Evolutionary conservation across 106 monocot genomes (phyloP).

Genomic region (Dactylorhiza incarnata): DNA sequence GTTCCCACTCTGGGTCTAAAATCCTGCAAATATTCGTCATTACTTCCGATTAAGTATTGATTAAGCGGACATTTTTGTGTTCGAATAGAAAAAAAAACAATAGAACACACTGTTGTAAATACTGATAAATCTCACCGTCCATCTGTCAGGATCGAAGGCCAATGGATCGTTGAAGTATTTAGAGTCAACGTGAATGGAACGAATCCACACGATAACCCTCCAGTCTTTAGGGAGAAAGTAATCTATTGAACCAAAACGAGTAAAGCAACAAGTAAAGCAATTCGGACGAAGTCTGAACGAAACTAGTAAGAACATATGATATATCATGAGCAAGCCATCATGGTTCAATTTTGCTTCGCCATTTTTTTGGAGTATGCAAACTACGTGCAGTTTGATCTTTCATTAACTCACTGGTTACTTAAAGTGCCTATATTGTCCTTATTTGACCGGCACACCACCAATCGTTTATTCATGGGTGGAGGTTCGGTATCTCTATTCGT

Average conservation of each 20-base stretch:
- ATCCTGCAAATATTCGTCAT: constrained; percentile 14
- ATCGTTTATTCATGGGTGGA: no score
- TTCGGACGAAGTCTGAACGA: background rate
- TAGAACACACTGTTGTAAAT: background rate
- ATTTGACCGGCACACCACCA: no score
- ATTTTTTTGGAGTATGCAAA: no score
- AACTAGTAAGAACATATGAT: background rate
- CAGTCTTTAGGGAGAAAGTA: constrained; percentile 28
- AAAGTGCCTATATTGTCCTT: no score
- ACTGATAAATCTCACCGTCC: constrained; percentile 17
- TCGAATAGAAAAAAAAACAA: background rate
- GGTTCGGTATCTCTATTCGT: no score
- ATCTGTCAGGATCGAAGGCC: constrained; percentile 35
- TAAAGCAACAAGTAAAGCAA: background rate
- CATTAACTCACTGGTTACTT: no score
- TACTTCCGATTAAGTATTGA: background rate
- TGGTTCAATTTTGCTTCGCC: background rate
- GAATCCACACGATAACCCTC: constrained; percentile 36
- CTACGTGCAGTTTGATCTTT: background rate
- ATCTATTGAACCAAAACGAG: constrained; percentile 2
- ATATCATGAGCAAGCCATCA: background rate
- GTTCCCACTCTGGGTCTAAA: constrained; percentile 20
- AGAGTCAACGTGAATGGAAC: constrained; percentile 24
- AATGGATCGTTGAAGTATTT: constrained; percentile 27
- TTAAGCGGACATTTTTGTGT: background rate